A percentile compares a stretch with the other conserved stretches of the same genome.
phyloP scores from a whole-genome alignment of 148 eudicot genomes.

The Heliamphora exappendiculata region DNA sequence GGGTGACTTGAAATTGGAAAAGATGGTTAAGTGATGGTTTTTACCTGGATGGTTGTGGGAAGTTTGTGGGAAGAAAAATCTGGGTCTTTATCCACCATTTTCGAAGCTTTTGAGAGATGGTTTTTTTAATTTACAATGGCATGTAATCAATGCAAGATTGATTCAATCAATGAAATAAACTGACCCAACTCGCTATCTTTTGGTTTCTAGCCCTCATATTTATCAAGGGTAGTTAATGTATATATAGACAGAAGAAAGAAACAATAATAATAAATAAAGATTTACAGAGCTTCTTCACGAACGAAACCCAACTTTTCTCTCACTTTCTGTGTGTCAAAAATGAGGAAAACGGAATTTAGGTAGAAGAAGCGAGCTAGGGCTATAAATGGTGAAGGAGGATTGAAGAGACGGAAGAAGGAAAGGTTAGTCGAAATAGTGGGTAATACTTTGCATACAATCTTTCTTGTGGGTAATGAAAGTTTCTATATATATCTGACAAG shows the following conservation, averaged over 20 bases:
- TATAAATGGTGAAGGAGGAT: slow-evolving; percentile 9
- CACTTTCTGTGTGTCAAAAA: not conserved
- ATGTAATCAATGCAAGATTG: not conserved
- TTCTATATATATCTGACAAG: too few species aligned
- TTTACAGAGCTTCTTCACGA: not conserved
- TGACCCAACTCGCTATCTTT: not conserved
- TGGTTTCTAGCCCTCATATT: not conserved
- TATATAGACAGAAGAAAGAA: not conserved
- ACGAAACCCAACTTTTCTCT: not conserved
- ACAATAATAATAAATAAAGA: not conserved
- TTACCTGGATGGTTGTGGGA: slow-evolving; percentile 71
- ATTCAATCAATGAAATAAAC: not conserved
- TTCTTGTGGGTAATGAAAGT: too few species aligned
- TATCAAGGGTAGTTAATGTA: not conserved
- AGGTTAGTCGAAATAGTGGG: too few species aligned
- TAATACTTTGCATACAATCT: too few species aligned
- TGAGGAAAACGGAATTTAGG: not conserved
- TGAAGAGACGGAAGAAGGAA: not conserved
- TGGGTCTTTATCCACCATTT: slow-evolving; percentile 46
- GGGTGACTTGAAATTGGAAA: not conserved
- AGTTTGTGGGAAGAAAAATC: slow-evolving; percentile 51
- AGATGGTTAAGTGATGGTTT: not conserved
- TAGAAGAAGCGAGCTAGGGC: not conserved
- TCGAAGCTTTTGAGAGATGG: not conserved
- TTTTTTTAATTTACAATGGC: not conserved